Base-by-base conservation (phyloP, 2,329 filamentous ascomycete genomes). In the Venturia aucupariae region DNA sequence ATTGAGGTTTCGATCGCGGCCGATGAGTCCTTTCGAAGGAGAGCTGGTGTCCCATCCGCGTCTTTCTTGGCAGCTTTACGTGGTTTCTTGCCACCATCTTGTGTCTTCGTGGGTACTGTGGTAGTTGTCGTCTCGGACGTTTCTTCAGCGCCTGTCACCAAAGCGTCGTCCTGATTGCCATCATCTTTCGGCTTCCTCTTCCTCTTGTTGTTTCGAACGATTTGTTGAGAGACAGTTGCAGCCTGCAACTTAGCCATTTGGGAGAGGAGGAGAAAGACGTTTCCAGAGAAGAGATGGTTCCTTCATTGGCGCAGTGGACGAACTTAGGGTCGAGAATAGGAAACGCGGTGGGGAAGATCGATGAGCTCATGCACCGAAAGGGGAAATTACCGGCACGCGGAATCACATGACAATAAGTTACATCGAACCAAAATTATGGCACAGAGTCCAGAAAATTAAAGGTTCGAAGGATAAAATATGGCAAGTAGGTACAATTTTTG, bases 1-100 rank as follows among this genome's bases (percentile, higher is more conserved):
- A 82, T 78, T 1, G 80, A 73, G 1, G 79, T 75, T 68, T 83
- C 80, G 17, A 65, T 75, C 0, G 81, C 66, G 8, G 74, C 78
- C 2, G 81, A 83, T 2, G 81, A 83, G 48, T 73, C 72, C 11
- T 77, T 75, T 15, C 76, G 74, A 0, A 78, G 70, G 5, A 79
- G 68, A 6, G 76, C 62, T 5, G 79, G 78, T 61, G 74, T 75
- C 30, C 66, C 70, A 41, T 70, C 72, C 30, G 66, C 70, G 61
- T 70, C 72, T 62, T 66, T 51, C 66, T 80, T 81, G 6, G 75
- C 70, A 7, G 73, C 75, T 67, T 81, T 74, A 46, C 76, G 73
- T 19, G 81, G 78, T 67, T 83, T 79, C 68, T 80, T 78, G 32
- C 81, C 81, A 54, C 82, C 82, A 77, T 86, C 82, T 60, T 82